Evolutionary conservation across 2,329 filamentous ascomycete species (phyloP), one percentile per base, ranked within the genome.

Genomic region (Metarhizium humberi): DNA sequence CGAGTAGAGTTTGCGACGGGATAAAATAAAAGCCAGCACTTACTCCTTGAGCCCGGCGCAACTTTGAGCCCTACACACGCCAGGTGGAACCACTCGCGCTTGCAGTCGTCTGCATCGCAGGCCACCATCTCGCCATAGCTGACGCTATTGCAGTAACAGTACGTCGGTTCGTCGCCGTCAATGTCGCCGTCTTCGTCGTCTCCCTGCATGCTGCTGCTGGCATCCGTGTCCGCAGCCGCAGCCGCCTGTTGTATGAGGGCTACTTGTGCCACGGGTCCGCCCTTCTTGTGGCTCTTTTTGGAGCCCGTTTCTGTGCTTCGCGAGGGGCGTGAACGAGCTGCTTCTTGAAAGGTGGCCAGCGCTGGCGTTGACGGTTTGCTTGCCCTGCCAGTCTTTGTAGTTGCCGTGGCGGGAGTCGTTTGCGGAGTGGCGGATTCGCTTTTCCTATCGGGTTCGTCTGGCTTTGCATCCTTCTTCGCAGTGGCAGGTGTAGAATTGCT

Each of bases 71-170:
- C 89, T 34, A 90, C 88, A 68, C 89, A 94, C 51, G 85, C 86
- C 51, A 94, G 72, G 75, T 92, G 88, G 74, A 92, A 92, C 88
- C 88, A 92, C 70, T 92, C 88, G 58, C 82, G 79, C 61, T 82
- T 79, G 70, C 88, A 92, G 51, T 82, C 80, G 57, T 86, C 80
- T 7, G 83, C 84, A 67, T 92, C 88, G 65, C 88, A 92, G 2
- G 86, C 88, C 47, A 92, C 87, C 88, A 92, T 92, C 71, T 90
- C 87, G 20, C 88, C 88, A 65, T 90, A 92, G 64, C 87, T 90
- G 54, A 90, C 84, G 50, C 85, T 81, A 62, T 90, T 87, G 68
- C 88, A 91, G 71, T 89, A 89, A 69, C 88, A 90, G 69, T 92
- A 92, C 14, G 83, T 77, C 42, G 84, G 86, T 66, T 92, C 88